Evolutionary conservation across 768 basidiomycete species (phyloP).

Genomic region (Boletus tylopilopsis): DNA sequence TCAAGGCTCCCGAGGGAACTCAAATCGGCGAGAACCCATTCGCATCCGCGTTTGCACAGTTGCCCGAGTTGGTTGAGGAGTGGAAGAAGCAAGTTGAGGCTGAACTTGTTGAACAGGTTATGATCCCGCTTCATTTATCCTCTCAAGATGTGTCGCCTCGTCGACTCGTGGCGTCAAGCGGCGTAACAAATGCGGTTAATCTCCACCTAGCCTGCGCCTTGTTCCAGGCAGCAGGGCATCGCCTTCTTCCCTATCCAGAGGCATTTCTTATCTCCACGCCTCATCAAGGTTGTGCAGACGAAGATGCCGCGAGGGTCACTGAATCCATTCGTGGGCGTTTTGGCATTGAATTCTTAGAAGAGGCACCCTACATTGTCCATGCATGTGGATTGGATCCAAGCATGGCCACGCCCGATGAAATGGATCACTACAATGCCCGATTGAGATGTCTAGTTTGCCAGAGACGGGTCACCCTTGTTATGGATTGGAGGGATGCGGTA

Average conservation of each 20-base stretch:
- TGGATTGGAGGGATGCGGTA: slow-evolving; percentile 4
- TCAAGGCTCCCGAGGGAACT: background rate
- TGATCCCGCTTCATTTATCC: background rate
- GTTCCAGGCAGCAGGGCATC: background rate
- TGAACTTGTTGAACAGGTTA: background rate
- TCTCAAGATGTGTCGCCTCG: background rate
- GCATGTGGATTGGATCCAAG: slow-evolving; percentile 4
- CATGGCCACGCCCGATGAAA: slow-evolving; percentile 1
- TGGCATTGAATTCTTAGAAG: background rate
- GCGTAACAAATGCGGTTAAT: background rate
- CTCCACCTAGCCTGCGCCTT: slow-evolving; percentile 4
- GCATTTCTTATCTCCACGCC: background rate
- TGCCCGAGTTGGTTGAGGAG: background rate
- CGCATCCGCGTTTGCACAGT: slow-evolving; percentile 1
- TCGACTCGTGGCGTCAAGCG: too few species aligned
- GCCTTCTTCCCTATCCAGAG: background rate
- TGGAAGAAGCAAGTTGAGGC: slow-evolving; percentile 7
- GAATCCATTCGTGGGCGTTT: background rate
- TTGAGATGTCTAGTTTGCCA: slow-evolving; percentile 2
- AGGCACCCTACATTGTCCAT: background rate
- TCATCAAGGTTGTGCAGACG: background rate
- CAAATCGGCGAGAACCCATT: background rate
- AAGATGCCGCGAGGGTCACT: background rate
- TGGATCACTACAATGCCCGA: slow-evolving; percentile 5
- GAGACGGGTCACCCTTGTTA: background rate